Evolutionary conservation across 169 alveolate species (phyloP).

Genomic region (Eimeria acervulina): DNA sequence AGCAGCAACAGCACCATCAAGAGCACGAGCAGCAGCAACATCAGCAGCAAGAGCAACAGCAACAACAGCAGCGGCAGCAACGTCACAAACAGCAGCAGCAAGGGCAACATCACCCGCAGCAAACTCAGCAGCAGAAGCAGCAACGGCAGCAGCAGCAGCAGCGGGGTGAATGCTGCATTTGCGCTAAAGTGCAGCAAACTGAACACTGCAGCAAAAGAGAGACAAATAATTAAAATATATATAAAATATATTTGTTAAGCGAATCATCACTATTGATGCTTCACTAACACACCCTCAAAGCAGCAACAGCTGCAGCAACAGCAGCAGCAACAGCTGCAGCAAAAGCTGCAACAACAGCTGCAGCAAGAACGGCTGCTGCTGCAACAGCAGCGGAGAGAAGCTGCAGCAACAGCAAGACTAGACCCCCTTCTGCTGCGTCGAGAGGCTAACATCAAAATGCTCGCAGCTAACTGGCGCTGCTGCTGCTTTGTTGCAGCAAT

Average conservation of each 20-base stretch:
- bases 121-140: neutral
- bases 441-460: neutral
- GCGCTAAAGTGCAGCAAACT: neutral
- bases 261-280: too few relatives aligned
- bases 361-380: neutral
- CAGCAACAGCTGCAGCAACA: neutral
- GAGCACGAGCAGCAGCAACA: neutral
- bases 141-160: slow-evolving; percentile 32
- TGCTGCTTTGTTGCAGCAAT: slow-evolving; percentile 19
- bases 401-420: neutral
- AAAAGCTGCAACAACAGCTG: neutral
- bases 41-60: slow-evolving; percentile 13
- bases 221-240: too few relatives aligned
- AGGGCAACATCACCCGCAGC: neutral
- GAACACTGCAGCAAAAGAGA: neutral
- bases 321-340: neutral
- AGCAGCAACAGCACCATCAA: neutral
- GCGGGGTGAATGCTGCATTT: neutral
- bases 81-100: neutral
- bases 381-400: slow-evolving; percentile 2
- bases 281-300: too few relatives aligned
- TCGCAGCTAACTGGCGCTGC: neutral
- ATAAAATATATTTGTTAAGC: neutral
- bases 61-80: slow-evolving; percentile 6
- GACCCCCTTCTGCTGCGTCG: neutral